A percentile compares a stretch with the other conserved stretches of the same genome.
These are phyloP conservation scores for Solanum aculeatissimum DNA, from an alignment of 305 asterid genomes.

Conservation along the genomic window DNA sequence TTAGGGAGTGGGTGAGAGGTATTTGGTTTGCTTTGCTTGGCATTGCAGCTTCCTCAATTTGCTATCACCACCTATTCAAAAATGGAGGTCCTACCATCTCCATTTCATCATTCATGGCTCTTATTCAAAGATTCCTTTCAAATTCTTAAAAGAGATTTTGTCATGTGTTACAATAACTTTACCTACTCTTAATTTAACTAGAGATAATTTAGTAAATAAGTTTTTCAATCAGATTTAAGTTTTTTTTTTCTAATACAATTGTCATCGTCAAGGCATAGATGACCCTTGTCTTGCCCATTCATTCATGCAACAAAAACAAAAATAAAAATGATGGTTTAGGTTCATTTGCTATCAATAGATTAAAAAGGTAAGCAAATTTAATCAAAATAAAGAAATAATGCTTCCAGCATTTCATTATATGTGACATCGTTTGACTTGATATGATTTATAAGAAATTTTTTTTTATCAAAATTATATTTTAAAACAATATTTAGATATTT, in stretches of 20 bases:
- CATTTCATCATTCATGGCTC: not conserved
- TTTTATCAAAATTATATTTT: no score
- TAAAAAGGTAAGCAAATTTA: not conserved
- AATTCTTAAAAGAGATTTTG: not conserved
- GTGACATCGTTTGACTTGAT: no score
- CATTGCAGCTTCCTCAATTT: constrained; percentile 33
- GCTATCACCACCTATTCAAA: not conserved
- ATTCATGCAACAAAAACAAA: no score
- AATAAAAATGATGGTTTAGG: not conserved
- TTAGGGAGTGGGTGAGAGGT: not conserved
- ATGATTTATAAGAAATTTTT: no score
- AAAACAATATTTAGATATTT: no score
- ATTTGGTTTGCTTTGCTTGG: constrained; percentile 45
- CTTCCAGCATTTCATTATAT: no score
- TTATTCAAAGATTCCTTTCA: not conserved
- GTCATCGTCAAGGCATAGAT: not conserved
- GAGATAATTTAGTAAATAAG: not conserved
- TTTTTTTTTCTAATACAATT: not conserved
- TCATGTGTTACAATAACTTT: not conserved
- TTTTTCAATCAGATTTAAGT: not conserved
- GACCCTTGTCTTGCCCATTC: no score
- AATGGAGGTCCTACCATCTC: not conserved
- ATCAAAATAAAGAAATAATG: not conserved
- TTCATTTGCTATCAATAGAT: not conserved
- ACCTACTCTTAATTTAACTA: not conserved